phyloP scores from a whole-genome alignment of 805 yeast species.

The Scheffersomyces stipitis region DNA sequence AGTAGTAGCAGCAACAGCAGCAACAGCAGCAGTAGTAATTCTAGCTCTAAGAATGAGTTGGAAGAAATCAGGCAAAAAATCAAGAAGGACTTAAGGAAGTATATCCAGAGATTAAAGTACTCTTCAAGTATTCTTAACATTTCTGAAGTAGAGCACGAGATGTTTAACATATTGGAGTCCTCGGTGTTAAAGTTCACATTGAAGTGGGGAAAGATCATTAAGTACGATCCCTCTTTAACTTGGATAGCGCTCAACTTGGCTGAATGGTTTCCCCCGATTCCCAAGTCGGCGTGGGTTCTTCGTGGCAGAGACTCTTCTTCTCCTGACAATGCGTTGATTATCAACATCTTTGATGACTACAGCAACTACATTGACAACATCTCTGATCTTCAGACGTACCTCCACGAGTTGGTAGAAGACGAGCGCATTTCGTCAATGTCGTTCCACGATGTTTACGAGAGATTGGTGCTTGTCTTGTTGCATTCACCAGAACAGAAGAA shows the following conservation, averaged over 20 bases:
- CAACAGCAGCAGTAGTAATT: background rate
- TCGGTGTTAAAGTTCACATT: slow-evolving; percentile 63
- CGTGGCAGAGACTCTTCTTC: slow-evolving; percentile 50
- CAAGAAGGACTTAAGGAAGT: slow-evolving; percentile 58
- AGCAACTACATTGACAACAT: slow-evolving; percentile 35
- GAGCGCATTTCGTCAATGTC: slow-evolving; percentile 39
- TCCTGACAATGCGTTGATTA: slow-evolving; percentile 24
- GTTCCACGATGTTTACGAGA: slow-evolving; percentile 70
- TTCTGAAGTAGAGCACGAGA: slow-evolving; percentile 47
- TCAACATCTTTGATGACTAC: slow-evolving; percentile 37
- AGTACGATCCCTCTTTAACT: slow-evolving; percentile 77
- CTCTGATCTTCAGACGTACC: slow-evolving; percentile 21
- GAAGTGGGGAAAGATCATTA: slow-evolving; percentile 78
- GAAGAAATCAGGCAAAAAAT: slow-evolving; percentile 38
- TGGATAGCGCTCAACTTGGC: slow-evolving; percentile 89
- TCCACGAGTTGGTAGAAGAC: slow-evolving; percentile 25
- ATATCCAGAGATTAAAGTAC: slow-evolving; percentile 48
- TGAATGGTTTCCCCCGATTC: slow-evolving; percentile 80
- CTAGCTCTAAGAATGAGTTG: background rate
- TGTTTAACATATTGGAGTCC: slow-evolving; percentile 55
- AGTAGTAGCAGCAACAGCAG: background rate
- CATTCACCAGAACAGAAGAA: slow-evolving; percentile 62
- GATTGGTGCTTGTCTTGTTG: slow-evolving; percentile 69
- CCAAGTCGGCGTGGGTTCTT: slow-evolving; percentile 51
- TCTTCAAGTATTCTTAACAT: slow-evolving; percentile 24